Evolutionary conservation across 306 rosid species (phyloP).

Genomic region (Acacia confusa): DNA sequence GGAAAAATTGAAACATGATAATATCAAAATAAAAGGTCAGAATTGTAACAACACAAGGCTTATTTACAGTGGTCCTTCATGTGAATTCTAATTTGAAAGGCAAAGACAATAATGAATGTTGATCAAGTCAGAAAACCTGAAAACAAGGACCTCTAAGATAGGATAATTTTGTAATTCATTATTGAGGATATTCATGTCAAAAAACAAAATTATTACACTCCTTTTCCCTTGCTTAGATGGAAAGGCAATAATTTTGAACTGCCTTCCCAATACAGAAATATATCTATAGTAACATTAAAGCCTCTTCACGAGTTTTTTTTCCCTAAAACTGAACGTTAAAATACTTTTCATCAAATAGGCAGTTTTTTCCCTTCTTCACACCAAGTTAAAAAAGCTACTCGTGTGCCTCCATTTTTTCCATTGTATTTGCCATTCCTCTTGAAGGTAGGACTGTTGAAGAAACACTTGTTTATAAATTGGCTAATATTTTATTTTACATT

Average conservation of each 20-base stretch:
- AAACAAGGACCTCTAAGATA: not conserved
- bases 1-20: conserved; percentile 23
- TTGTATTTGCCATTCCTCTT: not conserved
- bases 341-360: not conserved
- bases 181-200: not conserved
- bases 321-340: not conserved
- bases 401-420: not conserved
- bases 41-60: not conserved
- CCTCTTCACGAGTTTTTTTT: not conserved
- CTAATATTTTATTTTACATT: not conserved
- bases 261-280: not conserved
- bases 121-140: not conserved
- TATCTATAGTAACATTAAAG: not conserved
- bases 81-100: conserved; percentile 1
- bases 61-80: not conserved
- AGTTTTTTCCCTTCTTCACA: not conserved
- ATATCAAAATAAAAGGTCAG: conserved; percentile 7
- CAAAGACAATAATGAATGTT: not conserved
- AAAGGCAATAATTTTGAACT: not conserved
- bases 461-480: not conserved
- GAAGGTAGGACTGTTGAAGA: not conserved
- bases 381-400: not conserved
- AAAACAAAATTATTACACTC: not conserved
- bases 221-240: not conserved
- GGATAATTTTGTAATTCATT: not conserved